Percentiles rank a stretch among this genome's conserved stretches.
Conservation (phyloP, 2,329 filamentous ascomycete species). For the Fusarium veterinarium region DNA sequence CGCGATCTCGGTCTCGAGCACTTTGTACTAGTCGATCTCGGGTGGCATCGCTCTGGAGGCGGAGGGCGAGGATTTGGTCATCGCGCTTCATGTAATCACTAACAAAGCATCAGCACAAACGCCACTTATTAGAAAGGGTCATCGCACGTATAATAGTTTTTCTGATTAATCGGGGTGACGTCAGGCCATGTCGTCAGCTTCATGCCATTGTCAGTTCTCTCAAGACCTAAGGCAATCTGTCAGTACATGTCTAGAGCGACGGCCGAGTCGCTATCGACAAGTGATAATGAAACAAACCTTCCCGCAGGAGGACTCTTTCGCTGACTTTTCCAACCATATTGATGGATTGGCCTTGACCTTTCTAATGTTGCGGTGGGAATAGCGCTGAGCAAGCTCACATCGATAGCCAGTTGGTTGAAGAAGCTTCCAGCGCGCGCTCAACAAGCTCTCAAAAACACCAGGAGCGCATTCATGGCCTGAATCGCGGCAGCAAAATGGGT, state of each 20-base stretch:
- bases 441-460: constrained; percentile 42
- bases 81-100: constrained; percentile 99
- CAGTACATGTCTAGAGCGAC: constrained; percentile 37
- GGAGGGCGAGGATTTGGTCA: constrained; percentile 91
- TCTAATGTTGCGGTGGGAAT: constrained; percentile 21
- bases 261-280: constrained; percentile 9
- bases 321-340: constrained; percentile 73
- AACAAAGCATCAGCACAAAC: constrained; percentile 31
- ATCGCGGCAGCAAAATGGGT: constrained; percentile 29
- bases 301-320: constrained; percentile 71
- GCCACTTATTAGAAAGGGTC: neutral
- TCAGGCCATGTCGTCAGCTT: constrained; percentile 94
- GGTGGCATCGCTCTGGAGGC: constrained; percentile 88
- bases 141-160: constrained; percentile 95
- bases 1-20: constrained; percentile 88
- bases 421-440: constrained; percentile 32
- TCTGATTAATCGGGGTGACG: constrained; percentile 95
- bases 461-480: constrained; percentile 39
- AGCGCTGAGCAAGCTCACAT: constrained; percentile 39
- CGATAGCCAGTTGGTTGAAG: constrained; percentile 27
- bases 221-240: constrained; percentile 73
- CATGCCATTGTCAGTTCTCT: constrained; percentile 98
- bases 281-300: constrained; percentile 57
- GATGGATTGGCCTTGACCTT: constrained; percentile 22
- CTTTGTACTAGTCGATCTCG: constrained; percentile 85